Evolutionary conservation across 1,284 basidiomycete genomes (phyloP), one percentile per base, ranked within the genome.

Genomic region (Ustilago crameri): DNA sequence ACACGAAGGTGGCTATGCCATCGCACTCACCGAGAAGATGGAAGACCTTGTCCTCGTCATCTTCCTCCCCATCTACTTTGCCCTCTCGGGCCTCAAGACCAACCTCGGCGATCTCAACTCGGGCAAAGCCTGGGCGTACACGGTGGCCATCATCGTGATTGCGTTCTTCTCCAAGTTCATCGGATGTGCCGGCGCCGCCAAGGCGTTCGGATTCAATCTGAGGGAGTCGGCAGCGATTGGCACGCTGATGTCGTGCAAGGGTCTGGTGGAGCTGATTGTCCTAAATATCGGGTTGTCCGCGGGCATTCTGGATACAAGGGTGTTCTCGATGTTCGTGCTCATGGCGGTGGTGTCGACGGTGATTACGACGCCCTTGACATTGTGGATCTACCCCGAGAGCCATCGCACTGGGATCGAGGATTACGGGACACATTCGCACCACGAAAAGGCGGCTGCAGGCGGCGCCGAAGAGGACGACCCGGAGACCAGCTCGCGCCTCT

Each of bases 171-270:
- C 90, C 74, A 95, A 95, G 83, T 94, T 81, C 44, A 56, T 70
- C 40, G 77, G 76, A 10, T 82, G 81, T 46, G 89, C 87, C 2
- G 81, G 84, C 2, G 87, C 89, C 0, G 92, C 93, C 3, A 87
- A 86, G 70, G 63, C 86, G 0, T 86, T 86, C 46, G 91, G 91
- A 2, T 94, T 93, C 85, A 89, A 86, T 48, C 86, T 86, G 84
- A 87, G 94, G 51, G 93, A 95, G 84, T 87, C 90, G 10, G 89
- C 89, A 20, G 93, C 93, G 1, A 90, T 95, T 56, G 94, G 94
- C 7, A 89, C 91, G 51, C 85, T 97, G 57, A 95, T 97, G 93
- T 90, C 90, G 81, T 96, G 93, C 86, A 96, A 96, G 85, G 93
- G 93, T 89, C 91, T 71, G 10, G 78, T 82, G 30, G 80, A 82